Evolutionary conservation across 2,329 filamentous ascomycete species (phyloP).

Genomic region (Fusarium sacchari): DNA sequence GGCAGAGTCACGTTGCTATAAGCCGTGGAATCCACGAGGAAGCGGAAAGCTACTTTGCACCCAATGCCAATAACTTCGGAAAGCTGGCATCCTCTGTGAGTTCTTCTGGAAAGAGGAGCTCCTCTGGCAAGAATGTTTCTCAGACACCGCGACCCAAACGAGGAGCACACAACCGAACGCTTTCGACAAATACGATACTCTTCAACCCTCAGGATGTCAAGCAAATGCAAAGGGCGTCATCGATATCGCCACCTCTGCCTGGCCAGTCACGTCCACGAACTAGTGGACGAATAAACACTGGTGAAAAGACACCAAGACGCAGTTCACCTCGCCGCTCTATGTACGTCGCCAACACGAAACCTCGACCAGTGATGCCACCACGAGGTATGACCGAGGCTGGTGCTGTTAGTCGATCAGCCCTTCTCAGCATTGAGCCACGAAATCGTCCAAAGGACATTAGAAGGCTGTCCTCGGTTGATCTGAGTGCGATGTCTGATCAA

Average conservation of each 20-base stretch:
- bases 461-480: slow-evolving; percentile 71
- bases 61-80: slow-evolving; percentile 55
- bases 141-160: slow-evolving; percentile 51
- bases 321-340: slow-evolving; percentile 59
- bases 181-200: slow-evolving; percentile 85
- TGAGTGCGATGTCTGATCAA: slow-evolving; percentile 79
- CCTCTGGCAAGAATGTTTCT: slow-evolving; percentile 43
- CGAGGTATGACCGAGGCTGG: slow-evolving; percentile 49
- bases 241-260: slow-evolving; percentile 53
- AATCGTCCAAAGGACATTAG: slow-evolving; percentile 52
- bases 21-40: slow-evolving; percentile 46
- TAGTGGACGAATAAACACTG: slow-evolving; percentile 46
- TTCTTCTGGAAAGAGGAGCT: slow-evolving; percentile 46
- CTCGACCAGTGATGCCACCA: slow-evolving; percentile 66
- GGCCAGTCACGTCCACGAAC: slow-evolving; percentile 51
- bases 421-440: slow-evolving; percentile 62
- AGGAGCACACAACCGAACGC: slow-evolving; percentile 73
- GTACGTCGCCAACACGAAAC: slow-evolving; percentile 58
- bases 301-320: slow-evolving; percentile 54
- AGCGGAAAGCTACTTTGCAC: slow-evolving; percentile 65
- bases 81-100: slow-evolving; percentile 50
- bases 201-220: slow-evolving; percentile 73
- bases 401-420: slow-evolving; percentile 54
- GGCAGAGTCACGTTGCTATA: slow-evolving; percentile 45
- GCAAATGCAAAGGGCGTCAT: slow-evolving; percentile 53